Conservation (phyloP, 805 yeast species). For the Jamesozyma hellenica region DNA sequence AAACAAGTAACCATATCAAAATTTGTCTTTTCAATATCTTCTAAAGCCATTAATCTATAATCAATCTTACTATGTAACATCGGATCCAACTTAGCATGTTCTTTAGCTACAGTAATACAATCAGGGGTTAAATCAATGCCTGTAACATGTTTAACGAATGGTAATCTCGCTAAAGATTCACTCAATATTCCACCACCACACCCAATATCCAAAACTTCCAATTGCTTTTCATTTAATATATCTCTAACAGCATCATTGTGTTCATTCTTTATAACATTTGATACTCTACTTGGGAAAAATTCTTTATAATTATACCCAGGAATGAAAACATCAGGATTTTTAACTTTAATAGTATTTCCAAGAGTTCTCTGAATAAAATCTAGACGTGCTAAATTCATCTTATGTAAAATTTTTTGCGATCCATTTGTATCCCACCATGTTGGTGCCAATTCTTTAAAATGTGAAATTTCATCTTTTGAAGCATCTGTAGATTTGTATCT, state of each 20-base stretch:
- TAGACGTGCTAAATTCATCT: constrained; percentile 85
- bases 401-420: constrained; percentile 85
- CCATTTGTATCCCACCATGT: constrained; percentile 98
- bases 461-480: constrained; percentile 54
- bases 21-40: constrained; percentile 35
- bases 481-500: constrained; percentile 9
- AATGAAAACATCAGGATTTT: constrained; percentile 40
- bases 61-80: constrained; percentile 40
- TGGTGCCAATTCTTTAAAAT: constrained; percentile 79
- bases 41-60: constrained; percentile 57
- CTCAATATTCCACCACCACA: constrained; percentile 97
- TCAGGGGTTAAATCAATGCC: constrained; percentile 85
- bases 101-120: constrained; percentile 67
- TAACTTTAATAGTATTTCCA: constrained; percentile 19
- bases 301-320: constrained; percentile 65
- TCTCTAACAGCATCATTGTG: constrained; percentile 29
- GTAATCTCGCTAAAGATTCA: constrained; percentile 76
- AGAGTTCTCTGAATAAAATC: constrained; percentile 70
- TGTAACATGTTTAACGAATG: constrained; percentile 48
- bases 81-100: constrained; percentile 64
- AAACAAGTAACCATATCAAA: constrained; percentile 81
- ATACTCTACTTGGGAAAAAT: constrained; percentile 51
- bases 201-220: constrained; percentile 74
- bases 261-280: constrained; percentile 46
- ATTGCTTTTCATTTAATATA: constrained; percentile 27